phyloP scores from a whole-genome alignment of 768 basidiomycete species.

The Phaeotremella skinneri region DNA sequence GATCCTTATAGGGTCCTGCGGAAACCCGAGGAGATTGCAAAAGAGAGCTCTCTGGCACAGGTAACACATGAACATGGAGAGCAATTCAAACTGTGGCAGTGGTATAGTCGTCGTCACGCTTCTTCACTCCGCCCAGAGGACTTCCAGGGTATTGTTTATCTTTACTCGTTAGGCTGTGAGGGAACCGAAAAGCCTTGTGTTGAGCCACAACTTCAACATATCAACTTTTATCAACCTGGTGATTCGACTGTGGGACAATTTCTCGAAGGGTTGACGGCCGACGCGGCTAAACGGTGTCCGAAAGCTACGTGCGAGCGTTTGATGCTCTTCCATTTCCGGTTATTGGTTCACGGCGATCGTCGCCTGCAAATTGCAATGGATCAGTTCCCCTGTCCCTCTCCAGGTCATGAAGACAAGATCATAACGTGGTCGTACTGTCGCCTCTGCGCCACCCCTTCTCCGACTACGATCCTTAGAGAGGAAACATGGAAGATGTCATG shows the following conservation, averaged over 20 bases:
- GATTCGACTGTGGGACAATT: constrained; percentile 91
- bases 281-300: constrained; percentile 64
- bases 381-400: constrained; percentile 57
- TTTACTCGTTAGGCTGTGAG: constrained; percentile 76
- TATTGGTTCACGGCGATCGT: constrained; percentile 87
- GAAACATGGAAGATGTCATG: constrained; percentile 94
- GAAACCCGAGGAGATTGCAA: constrained; percentile 65
- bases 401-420: constrained; percentile 61
- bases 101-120: constrained; percentile 81
- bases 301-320: constrained; percentile 82
- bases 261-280: constrained; percentile 67
- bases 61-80: constrained; percentile 80
- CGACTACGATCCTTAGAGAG: constrained; percentile 84
- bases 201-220: constrained; percentile 64
- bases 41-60: constrained; percentile 69
- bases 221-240: constrained; percentile 88
- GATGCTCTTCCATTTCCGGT: constrained; percentile 75
- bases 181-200: constrained; percentile 69
- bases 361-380: constrained; percentile 81
- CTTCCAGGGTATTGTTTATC: constrained; percentile 81
- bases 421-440: constrained; percentile 75
- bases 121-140: constrained; percentile 88
- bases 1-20: constrained; percentile 56
- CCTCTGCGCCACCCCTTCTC: constrained; percentile 78
- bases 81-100: constrained; percentile 87